Conservation (phyloP, 148 eudicot genomes). For the Tetragonia tetragonoides region DNA sequence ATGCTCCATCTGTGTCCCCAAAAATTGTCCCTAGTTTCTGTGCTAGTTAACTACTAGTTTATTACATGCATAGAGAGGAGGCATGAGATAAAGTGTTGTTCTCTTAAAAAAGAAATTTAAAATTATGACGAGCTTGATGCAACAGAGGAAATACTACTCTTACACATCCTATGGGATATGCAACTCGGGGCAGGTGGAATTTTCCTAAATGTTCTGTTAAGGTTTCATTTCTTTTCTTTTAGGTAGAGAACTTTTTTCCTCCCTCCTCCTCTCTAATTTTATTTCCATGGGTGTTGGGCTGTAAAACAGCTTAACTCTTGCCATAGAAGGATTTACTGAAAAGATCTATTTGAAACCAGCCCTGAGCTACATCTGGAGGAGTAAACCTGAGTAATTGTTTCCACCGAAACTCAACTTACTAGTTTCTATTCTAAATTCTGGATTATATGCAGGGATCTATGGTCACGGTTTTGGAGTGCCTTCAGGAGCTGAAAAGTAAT, state of each 20-base stretch:
- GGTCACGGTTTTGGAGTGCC: constrained; percentile 68
- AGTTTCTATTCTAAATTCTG: background rate
- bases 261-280: no score
- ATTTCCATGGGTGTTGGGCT: background rate
- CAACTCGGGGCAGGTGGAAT: background rate
- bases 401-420: background rate
- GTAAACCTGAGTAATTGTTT: background rate
- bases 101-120: background rate
- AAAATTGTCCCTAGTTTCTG: background rate
- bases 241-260: background rate
- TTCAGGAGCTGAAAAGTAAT: constrained; percentile 51
- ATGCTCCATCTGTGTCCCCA: background rate
- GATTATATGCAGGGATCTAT: constrained; percentile 65
- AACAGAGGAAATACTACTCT: background rate
- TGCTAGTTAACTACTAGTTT: background rate
- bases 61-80: background rate
- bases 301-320: background rate
- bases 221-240: no score
- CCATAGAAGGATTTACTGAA: background rate
- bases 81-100: background rate
- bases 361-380: background rate
- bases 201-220: background rate
- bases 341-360: background rate
- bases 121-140: background rate
- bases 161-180: background rate